Evolutionary conservation across 441 rosid genomes (phyloP).

Genomic region (Gossypium aridum): DNA sequence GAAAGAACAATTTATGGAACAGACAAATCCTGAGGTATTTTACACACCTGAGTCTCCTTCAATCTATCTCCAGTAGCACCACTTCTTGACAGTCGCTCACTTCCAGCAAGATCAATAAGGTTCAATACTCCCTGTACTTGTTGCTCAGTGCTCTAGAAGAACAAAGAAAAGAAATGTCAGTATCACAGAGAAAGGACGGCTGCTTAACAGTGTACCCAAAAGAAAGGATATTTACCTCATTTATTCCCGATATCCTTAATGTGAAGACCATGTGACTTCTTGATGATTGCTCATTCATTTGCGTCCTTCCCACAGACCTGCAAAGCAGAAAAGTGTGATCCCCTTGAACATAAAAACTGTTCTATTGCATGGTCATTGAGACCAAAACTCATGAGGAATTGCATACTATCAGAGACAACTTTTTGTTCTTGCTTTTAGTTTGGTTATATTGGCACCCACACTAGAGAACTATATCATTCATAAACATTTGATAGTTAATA

Average conservation of each 20-base stretch:
- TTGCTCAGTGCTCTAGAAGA: conserved; percentile 75
- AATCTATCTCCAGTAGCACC: conserved; percentile 91
- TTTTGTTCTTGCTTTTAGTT: not conserved
- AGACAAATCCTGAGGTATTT: not conserved
- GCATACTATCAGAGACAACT: not conserved
- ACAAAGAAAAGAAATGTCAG: conserved; percentile 20
- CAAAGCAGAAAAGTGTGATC: conserved; percentile 4
- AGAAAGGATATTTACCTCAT: conserved; percentile 47
- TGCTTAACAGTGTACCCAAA: not conserved
- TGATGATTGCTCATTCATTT: conserved; percentile 96
- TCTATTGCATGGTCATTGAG: not conserved
- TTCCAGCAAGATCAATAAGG: conserved; percentile 93
- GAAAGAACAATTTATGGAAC: not conserved
- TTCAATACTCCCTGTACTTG: conserved; percentile 92
- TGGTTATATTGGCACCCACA: not conserved
- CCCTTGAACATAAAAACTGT: not conserved
- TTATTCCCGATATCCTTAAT: conserved; percentile 75
- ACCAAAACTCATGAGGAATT: not conserved
- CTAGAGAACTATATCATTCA: not conserved
- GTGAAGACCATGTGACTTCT: conserved; percentile 97
- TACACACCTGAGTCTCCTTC: conserved; percentile 89
- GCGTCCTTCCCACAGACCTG: conserved; percentile 92
- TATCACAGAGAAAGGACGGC: not conserved
- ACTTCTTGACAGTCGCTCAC: conserved; percentile 84
- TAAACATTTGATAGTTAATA: not conserved